These are phyloP conservation scores for Colletotrichum chrysophilum DNA, from an alignment of 2,329 filamentous ascomycete species.

Conservation along the genomic window DNA sequence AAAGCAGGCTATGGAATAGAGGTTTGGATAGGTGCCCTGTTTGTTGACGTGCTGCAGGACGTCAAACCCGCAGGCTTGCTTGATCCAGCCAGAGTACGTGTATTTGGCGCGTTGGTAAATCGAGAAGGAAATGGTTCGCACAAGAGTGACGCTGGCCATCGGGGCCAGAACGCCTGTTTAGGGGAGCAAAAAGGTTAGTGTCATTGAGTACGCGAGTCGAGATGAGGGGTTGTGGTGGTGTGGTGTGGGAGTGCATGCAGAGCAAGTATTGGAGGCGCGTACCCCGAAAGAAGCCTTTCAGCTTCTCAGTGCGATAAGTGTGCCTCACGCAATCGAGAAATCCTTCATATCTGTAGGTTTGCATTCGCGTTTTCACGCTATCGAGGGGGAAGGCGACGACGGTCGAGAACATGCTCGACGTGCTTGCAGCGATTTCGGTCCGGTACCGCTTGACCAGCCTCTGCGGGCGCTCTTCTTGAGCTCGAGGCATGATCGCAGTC, in stretches of 20 bases:
- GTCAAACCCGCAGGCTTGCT: constrained; percentile 69
- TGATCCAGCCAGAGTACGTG: constrained; percentile 73
- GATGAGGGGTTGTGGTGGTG: constrained; percentile 4
- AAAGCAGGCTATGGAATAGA: constrained; percentile 78
- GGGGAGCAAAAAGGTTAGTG: constrained; percentile 14
- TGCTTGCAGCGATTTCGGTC: constrained; percentile 79
- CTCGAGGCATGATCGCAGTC: constrained; percentile 47
- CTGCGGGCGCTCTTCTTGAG: constrained; percentile 27
- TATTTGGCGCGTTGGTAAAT: constrained; percentile 82
- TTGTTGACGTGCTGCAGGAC: constrained; percentile 76
- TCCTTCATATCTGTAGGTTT: constrained; percentile 80
- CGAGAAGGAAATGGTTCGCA: constrained; percentile 79
- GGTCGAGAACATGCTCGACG: constrained; percentile 79
- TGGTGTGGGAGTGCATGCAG: background rate
- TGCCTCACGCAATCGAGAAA: constrained; percentile 76
- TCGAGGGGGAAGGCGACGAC: constrained; percentile 85
- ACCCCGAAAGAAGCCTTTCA: constrained; percentile 83
- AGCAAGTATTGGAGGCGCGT: constrained; percentile 21
- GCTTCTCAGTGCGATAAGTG: constrained; percentile 77
- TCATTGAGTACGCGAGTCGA: background rate
- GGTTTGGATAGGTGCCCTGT: constrained; percentile 71
- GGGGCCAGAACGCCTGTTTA: constrained; percentile 74
- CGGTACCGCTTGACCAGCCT: constrained; percentile 77
- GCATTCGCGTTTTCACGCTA: constrained; percentile 89
- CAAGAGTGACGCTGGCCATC: constrained; percentile 78